Base-by-base conservation (phyloP, 306 rosid genomes). In the Lathyrus aphaca region DNA sequence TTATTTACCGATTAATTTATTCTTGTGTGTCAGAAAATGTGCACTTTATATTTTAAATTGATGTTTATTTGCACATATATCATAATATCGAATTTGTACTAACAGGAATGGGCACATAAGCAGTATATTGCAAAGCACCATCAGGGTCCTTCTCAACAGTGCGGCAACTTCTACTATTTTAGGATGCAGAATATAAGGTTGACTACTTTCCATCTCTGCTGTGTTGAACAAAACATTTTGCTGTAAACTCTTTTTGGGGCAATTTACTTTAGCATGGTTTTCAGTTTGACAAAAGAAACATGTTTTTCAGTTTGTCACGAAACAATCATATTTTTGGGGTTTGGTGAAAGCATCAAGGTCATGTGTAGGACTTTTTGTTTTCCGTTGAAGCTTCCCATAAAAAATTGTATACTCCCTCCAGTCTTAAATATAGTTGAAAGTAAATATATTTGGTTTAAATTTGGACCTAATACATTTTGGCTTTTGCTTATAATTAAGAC, bases 71-170 rank as follows among this genome's bases (percentile, higher is more conserved):
- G n/a, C n/a, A n/a, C n/a, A n/a, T n/a, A n/a, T n/a, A n/a, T n/a
- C n/a, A n/a, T n/a, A n/a, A n/a, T n/a, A n/a, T n/a, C 59, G 59
- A 64, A 49, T 64, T 23, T 72, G 68, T 70, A 62, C 68, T 75
- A 50, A 27, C 74, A 94, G 99, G 99, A 91, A 75, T 91, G 99
- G 97, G 99, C 99, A 75, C 99, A 94, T 81, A 94, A 94, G 85
- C 99, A 91, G 78, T 94, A 91, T 78, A 88, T 94, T 46, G 92
- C 89, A 14, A 94, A 94, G 81, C 99, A 94, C 82, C 99, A 88
- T 43, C 99, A 94, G 74, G 97, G 98, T 70, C 96, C 97, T 80
- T 94, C 99, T 73, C 97, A 94, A 78, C 97, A 94, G 72, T 94
- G 99, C 97, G 97, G 97, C 21, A 94, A 94, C 78, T 94, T 94